Percentiles rank a stretch among this genome's conserved stretches.
These are phyloP conservation scores for Silene conica DNA, from an alignment of 148 eudicot species.

Conservation along the genomic window DNA sequence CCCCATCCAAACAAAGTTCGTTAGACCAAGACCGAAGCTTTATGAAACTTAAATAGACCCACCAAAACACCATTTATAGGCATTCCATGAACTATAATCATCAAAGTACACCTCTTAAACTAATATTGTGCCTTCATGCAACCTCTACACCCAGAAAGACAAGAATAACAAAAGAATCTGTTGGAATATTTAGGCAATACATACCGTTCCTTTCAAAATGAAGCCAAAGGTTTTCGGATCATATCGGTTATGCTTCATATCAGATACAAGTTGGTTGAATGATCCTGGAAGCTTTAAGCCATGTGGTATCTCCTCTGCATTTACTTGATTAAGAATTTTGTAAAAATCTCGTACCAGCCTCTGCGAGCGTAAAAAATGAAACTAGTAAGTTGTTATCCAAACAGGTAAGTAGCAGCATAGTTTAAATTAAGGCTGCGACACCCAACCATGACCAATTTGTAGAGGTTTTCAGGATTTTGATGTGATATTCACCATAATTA, in stretches of 20 bases:
- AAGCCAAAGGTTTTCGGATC: conserved; percentile 79
- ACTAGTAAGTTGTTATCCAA: neutral
- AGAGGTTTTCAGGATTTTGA: neutral
- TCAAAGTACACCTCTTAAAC: neutral
- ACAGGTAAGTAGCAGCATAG: neutral
- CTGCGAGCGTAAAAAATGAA: conserved; percentile 37
- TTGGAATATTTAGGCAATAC: conserved; percentile 17
- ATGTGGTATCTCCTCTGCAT: conserved; percentile 59
- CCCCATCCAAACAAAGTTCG: neutral
- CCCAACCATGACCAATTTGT: neutral
- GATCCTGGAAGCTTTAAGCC: conserved; percentile 76
- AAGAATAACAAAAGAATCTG: neutral
- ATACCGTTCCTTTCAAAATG: conserved; percentile 86
- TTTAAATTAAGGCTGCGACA: neutral
- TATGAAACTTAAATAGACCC: neutral
- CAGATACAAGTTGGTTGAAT: conserved; percentile 76
- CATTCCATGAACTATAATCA: neutral
- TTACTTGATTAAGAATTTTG: conserved; percentile 80
- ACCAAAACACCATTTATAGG: neutral
- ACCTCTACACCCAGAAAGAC: neutral
- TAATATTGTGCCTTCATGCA: neutral
- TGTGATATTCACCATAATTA: neutral
- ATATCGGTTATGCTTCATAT: conserved; percentile 73
- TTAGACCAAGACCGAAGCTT: neutral
- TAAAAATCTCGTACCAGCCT: conserved; percentile 76